Evolutionary conservation across 306 rosid species (phyloP), one percentile per base, ranked within the genome.

Genomic region (Trifolium repens): DNA sequence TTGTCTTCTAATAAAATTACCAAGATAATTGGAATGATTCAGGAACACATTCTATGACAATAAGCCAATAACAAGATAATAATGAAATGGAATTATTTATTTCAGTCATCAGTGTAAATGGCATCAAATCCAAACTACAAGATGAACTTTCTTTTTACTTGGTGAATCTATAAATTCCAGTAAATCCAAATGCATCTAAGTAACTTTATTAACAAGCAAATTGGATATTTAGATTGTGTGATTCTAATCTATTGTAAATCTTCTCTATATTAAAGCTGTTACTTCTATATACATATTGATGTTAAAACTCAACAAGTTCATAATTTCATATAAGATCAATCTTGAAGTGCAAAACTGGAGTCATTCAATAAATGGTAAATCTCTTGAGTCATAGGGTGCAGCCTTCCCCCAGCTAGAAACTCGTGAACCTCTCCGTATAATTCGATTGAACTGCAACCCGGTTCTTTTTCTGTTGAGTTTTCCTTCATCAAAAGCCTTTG

Each of bases 381-480:
- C 81, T 91, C 98, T 57, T 11, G 74, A 52, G 84, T 81, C 80
- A 82, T 81, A 44, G 84, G 88, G 81, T 91, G 97, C 37, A 77
- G 71, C 79, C 84, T 88, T 61, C 94, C 93, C 52, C 89, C 90
- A 55, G 93, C 88, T 61, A 91, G 74, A 68, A 94, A 94, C 84
- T 94, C 93, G 19, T 91, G 93, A 86, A 88, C 87, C 71, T 91
- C 91, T 39, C 91, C 92, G 60, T 88, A 67, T 24, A 91, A 84
- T 82, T 94, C 97, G 70, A 94, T 94, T 72, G 88, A 78, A 81
- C 98, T 90, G 76, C 94, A 87, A 16, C 96, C 97, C 17, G 96
- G 91, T 88, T 94, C 96, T 84, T 90, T 94, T 83, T 86, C 84
- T 66, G 78, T 67, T 77, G 62, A 76, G 66, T 75, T 88, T 74